Evolutionary conservation across 108 stramenopile genomes (phyloP), one percentile per base, ranked within the genome.

Genomic region (Mediolabrus comicus): DNA sequence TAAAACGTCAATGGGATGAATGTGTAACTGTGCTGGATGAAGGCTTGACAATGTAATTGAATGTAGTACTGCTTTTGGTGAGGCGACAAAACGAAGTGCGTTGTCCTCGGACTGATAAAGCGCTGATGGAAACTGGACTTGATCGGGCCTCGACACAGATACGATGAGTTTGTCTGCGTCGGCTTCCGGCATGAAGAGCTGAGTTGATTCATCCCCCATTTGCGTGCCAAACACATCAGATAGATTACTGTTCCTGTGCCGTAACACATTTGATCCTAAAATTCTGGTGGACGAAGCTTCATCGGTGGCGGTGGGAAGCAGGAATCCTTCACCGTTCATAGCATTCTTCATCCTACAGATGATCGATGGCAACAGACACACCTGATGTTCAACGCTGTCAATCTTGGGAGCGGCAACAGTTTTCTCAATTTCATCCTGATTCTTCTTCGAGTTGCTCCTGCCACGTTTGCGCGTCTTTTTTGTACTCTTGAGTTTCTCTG

Each of bases 401-500:
- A 31, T 71, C 55, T 2, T 58, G 53, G 35, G 70, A 69, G 35
- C 43, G 52, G 14, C 34, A 34, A 19, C 52, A 43, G 13, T 53
- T 19, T 26, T 56, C 65, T 59, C 55, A 29, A 33, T 73, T 53
- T 71, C 41, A 33, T 60, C 35, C 34, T 22, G 34, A 17, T 68
- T 81, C n/a, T 73, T 11, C 36, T 69, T 65, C 33, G 67, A 69
- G 51, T 53, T 62, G 31, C 75, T 78, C 30, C 53, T 53, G 12
- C 38, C 5, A 14, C 49, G 35, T 19, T 55, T 59, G 19, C 59
- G 51, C 26, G 14, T 27, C 22, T 28, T 68, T 11, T 38, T 31
- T 19, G 25, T 24, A 59, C 13, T 13, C 17, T 52, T 62, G 10
- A 71, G 30, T 13, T 64, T 35, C 16, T 33, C 38, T 54, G 8